Base-by-base conservation (phyloP, 345 rosid species). In the Acer negundo region DNA sequence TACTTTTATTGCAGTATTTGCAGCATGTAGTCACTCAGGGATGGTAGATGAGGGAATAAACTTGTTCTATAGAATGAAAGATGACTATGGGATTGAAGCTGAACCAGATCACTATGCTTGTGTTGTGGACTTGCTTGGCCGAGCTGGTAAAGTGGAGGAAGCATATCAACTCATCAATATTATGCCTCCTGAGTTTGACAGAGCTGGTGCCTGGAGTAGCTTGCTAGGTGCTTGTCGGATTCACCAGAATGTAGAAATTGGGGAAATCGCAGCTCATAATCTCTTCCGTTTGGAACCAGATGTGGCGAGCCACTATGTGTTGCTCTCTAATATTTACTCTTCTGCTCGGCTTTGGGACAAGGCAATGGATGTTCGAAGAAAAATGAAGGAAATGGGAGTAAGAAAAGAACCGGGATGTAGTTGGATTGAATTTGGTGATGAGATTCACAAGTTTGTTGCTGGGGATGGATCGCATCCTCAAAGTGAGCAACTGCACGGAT, bases 401-500 rank as follows among this genome's bases (percentile, higher is more conserved):
- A 92, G 78, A 78, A 95, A 95, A 89, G 97, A 92, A 72, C 93
- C 98, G 7, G 99, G 97, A n/a, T 93, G 92, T 67, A 95, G 98
- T 82, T 93, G 99, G 99, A 91, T 93, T 20, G 93, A 92, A 79
- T 62, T 79, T 62, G 90, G 89, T 1, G 92, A 91, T 44, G 86
- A 93, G 81, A 94, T 93, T 76, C 99, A 95, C 79, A 92, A 85
- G 76, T 93, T 95, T 78, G 46, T 89, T 53, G 93, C 94, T n/a
- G 96, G 98, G 35, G 99, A 91, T 76, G 83, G 80, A 26, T 90
- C 90, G 74, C 99, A 93, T 82, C 87, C 85, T 1, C 94, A 95
- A 82, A 95, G 93, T 49, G 84, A 86, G 74, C 72, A 82, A 79
- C 89, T 95, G 69, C 89, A 78, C 28, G 79, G 73, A 69, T 93